These are phyloP conservation scores for Peniophora sp. DNA, from an alignment of 1,284 basidiomycete genomes.

Conservation along the genomic window DNA sequence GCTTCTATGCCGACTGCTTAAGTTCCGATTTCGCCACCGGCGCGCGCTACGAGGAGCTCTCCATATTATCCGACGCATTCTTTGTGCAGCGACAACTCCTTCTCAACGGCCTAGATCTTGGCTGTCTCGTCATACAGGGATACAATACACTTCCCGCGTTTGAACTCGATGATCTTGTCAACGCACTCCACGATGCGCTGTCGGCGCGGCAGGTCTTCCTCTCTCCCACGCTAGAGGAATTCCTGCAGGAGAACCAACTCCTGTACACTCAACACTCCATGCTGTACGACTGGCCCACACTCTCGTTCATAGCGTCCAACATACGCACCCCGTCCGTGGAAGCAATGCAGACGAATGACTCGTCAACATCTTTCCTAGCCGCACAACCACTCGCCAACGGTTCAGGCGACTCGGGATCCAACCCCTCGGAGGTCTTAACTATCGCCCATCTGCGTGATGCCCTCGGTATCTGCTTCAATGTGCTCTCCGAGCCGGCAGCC, in stretches of 20 bases:
- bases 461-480: slow-evolving; percentile 52
- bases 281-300: slow-evolving; percentile 60
- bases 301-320: slow-evolving; percentile 51
- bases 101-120: slow-evolving; percentile 54
- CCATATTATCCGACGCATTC: slow-evolving; percentile 47
- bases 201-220: slow-evolving; percentile 28
- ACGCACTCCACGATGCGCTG: slow-evolving; percentile 45
- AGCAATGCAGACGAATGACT: slow-evolving; percentile 15
- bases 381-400: slow-evolving; percentile 8
- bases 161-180: slow-evolving; percentile 48
- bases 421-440: slow-evolving; percentile 52
- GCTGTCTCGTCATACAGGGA: slow-evolving; percentile 46
- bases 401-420: slow-evolving; percentile 21
- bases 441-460: slow-evolving; percentile 52
- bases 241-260: slow-evolving; percentile 38
- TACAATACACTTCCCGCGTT: slow-evolving; percentile 38
- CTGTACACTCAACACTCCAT: slow-evolving; percentile 34
- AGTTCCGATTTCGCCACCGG: slow-evolving; percentile 35
- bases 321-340: slow-evolving; percentile 39
- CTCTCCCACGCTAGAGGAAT: slow-evolving; percentile 44
- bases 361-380: slow-evolving; percentile 40
- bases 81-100: slow-evolving; percentile 64
- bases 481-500: slow-evolving; percentile 46
- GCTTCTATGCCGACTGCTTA: slow-evolving; percentile 38
- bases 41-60: slow-evolving; percentile 58